Evolutionary conservation across 1,284 basidiomycete species (phyloP).

Genomic region (Lentinula novae-zelandiae): DNA sequence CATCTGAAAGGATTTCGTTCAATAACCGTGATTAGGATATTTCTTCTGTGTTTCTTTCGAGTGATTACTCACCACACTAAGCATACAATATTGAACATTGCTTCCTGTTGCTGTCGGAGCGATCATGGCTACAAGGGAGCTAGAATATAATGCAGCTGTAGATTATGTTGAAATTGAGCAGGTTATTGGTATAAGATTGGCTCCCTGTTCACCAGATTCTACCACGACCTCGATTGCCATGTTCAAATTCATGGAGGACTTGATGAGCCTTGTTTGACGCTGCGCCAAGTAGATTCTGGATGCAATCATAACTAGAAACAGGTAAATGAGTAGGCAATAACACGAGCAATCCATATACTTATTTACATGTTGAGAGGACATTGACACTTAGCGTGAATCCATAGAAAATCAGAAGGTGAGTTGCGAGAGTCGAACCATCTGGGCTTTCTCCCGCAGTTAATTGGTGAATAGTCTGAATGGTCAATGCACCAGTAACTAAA

Average conservation of each 20-base stretch:
- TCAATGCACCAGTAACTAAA: slow-evolving; percentile 7
- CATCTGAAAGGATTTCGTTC: background rate
- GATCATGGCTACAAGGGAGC: slow-evolving; percentile 7
- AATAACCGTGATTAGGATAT: too few species aligned
- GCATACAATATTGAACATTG: slow-evolving; percentile 10
- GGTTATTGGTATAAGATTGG: background rate
- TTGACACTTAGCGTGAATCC: slow-evolving; percentile 11
- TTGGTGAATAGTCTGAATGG: background rate
- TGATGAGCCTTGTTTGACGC: background rate
- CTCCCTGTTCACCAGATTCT: slow-evolving; percentile 9
- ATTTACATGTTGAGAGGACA: slow-evolving; percentile 9
- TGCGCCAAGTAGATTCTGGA: slow-evolving; percentile 5
- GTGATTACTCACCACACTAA: slow-evolving; percentile 6
- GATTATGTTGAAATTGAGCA: background rate
- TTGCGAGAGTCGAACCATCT: slow-evolving; percentile 1
- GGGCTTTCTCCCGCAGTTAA: background rate
- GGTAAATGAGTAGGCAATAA: background rate
- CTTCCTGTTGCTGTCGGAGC: slow-evolving; percentile 4
- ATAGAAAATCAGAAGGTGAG: slow-evolving; percentile 10
- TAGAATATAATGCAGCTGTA: slow-evolving; percentile 11
- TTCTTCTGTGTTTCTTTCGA: too few species aligned
- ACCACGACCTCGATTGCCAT: slow-evolving; percentile 9
- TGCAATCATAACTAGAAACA: slow-evolving; percentile 9
- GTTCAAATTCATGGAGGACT: slow-evolving; percentile 5
- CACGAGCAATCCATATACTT: too few species aligned